phyloP scores from a whole-genome alignment of 768 basidiomycete species.

The Kondoa malvinella region DNA sequence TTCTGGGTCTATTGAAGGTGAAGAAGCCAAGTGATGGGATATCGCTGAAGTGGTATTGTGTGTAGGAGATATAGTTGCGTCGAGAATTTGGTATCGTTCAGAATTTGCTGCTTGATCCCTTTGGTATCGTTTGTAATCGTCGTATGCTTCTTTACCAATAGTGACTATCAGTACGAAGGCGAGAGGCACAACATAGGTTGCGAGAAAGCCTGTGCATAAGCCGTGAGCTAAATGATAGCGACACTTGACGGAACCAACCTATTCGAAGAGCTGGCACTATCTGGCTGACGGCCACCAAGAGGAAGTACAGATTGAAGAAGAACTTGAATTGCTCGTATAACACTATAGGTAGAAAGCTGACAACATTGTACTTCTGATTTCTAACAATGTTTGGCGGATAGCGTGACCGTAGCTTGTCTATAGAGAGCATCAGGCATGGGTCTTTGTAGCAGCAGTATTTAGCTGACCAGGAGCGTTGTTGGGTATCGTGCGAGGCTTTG shows the following conservation, averaged over 20 bases:
- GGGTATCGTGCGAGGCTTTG: conserved; percentile 20
- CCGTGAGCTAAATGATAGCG: neutral
- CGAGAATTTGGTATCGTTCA: conserved; percentile 69
- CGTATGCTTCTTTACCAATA: conserved; percentile 97
- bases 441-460: neutral
- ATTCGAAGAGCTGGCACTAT: conserved; percentile 92
- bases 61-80: conserved; percentile 33
- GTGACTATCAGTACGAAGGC: conserved; percentile 89
- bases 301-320: conserved; percentile 98
- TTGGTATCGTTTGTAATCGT: conserved; percentile 85
- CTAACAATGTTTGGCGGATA: conserved; percentile 73
- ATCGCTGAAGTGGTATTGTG: conserved; percentile 21
- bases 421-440: neutral
- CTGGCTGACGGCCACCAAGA: conserved; percentile 88
- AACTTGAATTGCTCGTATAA: conserved; percentile 99
- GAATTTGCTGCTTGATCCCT: conserved; percentile 93
- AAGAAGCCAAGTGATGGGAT: conserved; percentile 13
- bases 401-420: conserved; percentile 16
- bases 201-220: conserved; percentile 59
- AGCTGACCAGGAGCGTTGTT: conserved; percentile 16
- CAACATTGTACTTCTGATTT: conserved; percentile 93
- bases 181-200: conserved; percentile 88
- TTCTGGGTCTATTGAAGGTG: conserved; percentile 6
- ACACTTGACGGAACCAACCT: conserved; percentile 37
- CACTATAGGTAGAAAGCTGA: conserved; percentile 93